A percentile compares a stretch with the other conserved stretches of the same genome.
Evolutionary conservation across 805 yeast species (phyloP).

Genomic region (Candida namnaoensis): DNA sequence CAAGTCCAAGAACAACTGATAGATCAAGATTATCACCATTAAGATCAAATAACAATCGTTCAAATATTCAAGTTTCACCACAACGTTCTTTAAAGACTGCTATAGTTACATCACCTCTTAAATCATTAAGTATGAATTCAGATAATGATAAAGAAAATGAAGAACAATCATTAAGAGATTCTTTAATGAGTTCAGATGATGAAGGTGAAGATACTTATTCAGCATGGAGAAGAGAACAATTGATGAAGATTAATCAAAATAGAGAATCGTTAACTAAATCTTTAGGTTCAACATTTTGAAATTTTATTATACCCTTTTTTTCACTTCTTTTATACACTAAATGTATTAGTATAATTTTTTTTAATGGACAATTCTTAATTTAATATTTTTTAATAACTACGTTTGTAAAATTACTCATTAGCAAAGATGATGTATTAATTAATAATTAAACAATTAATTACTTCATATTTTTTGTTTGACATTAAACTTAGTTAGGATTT

Average conservation of each 20-base stretch:
- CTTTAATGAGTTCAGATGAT: slow-evolving; percentile 5
- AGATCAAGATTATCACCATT: slow-evolving; percentile 9
- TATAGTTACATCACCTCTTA: slow-evolving; percentile 18
- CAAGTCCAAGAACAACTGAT: slow-evolving; percentile 3
- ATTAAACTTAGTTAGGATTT: too few species aligned
- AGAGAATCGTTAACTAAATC: too few species aligned
- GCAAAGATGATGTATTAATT: too few species aligned
- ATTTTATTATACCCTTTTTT: too few species aligned
- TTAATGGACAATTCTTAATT: too few species aligned
- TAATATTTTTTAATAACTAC: too few species aligned
- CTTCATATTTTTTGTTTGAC: too few species aligned
- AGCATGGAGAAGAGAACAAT: slow-evolving; percentile 18
- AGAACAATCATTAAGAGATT: background rate
- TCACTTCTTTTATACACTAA: too few species aligned
- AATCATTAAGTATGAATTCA: slow-evolving; percentile 6
- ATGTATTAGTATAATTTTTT: too few species aligned
- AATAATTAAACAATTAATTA: too few species aligned
- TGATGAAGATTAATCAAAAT: slow-evolving; percentile 12
- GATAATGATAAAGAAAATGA: slow-evolving; percentile 5
- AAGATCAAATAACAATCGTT: background rate
- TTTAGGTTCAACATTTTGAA: too few species aligned
- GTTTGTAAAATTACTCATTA: too few species aligned
- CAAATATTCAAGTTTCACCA: background rate
- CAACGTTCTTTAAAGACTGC: background rate
- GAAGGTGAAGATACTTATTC: slow-evolving; percentile 10